Evolutionary conservation across 768 basidiomycete species (phyloP), one percentile per base, ranked within the genome.

Genomic region (Lepiota venenata): DNA sequence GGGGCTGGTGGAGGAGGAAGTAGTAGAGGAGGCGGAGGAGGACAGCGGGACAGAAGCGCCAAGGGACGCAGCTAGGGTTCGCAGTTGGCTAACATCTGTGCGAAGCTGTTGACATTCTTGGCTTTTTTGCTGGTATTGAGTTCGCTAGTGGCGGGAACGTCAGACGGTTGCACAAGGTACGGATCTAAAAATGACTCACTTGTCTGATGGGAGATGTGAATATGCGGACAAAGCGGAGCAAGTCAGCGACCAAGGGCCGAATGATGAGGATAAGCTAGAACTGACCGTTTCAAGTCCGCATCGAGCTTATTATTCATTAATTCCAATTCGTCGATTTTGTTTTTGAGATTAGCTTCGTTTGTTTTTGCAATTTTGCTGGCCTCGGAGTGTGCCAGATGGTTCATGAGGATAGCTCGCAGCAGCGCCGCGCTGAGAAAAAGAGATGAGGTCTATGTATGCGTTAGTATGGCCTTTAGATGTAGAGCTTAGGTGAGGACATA

Each of bases 381-480:
- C 65, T 92, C 90, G 35, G 85, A 86, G 71, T 91, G 88, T 61
- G 88, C 86, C 47, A 83, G 72, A 67, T 91, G 87, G 64, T 92
- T 92, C 73, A 87, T 80, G 55, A 92, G 79, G 67, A 92, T 92
- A 52, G 89, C 89, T 59, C 86, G 84, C 65, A 92, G 76, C 46
- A 92, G 81, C 47, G 85, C 83, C 61, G 88, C 84, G 71, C 87
- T 89, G 61, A 92, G 77, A 60, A 82, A 75, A 44, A 92, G 81
- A 25, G 88, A 83, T 61, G 84, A 79, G 55, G 78, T 73, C 85
- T 89, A 65, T 1, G 41, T 46, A 53, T 47, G 38, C 35, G 42
- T 56, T 21, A 54, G 56, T 52, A 59, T 56, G 41, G 59, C 54
- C 58, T n/a, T 49, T 15, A 61, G 39, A 56, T 29, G 55, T 36